Evolutionary conservation across 129 eudicot genomes (phyloP).

Genomic region (sunflower (Helianthus annuus)): HanXRQr2.0-SUNRISE NC_035441.2:175463287-175463786

Average conservation of each 20-base stretch:
- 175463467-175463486: background rate
- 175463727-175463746: too few relatives aligned
- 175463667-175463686: too few relatives aligned
- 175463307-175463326: constrained; percentile 12
- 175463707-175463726: too few relatives aligned
- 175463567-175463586: background rate
- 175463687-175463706: too few relatives aligned
- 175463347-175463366: constrained; percentile 19
- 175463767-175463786: too few relatives aligned
- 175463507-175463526: too few relatives aligned
- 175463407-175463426: too few relatives aligned
- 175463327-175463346: constrained; percentile 24
- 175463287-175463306: constrained; percentile 31
- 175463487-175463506: background rate
- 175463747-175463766: too few relatives aligned
- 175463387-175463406: background rate
- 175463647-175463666: too few relatives aligned
- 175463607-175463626: background rate
- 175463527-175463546: too few relatives aligned
- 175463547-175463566: too few relatives aligned
- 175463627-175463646: background rate
- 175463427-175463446: background rate
- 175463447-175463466: background rate
- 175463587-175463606: background rate
- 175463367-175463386: constrained; percentile 29